Evolutionary conservation across 2,329 filamentous ascomycete species (phyloP), one percentile per base, ranked within the genome.

Genomic region (Elsinoe australis): DNA sequence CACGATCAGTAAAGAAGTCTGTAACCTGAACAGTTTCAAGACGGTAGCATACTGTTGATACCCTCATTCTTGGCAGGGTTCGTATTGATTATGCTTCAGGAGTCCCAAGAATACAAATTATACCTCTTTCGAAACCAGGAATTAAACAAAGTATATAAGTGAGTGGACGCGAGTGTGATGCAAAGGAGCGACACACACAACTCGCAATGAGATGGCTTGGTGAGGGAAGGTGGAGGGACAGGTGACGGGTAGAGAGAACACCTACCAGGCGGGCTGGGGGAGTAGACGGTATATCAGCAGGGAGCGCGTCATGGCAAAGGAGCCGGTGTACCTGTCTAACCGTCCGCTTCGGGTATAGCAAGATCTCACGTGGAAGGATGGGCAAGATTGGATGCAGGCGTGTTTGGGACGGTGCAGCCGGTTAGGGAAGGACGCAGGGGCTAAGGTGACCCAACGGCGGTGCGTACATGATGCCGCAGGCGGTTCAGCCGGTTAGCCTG

Each of bases 151-250:
- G 26, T 32, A 44, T 44, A 44, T 47, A 48, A 48, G 45, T 26
- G 45, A 48, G 33, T 48, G 45, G 45, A 48, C 45, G 45, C 33
- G 45, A 48, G 45, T 17, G 45, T 48, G 45, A 22, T 44, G 22
- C 33, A 36, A 48, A 48, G 4, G 45, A 48, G 45, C 24, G 45
- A 48, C 34, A 29, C 36, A 26, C 45, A 48, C 45, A 36, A 24
- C 33, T 29, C 24, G 45, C 45, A 48, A 48, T 9, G 19, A 19
- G 21, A 36, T 34, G 45, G 31, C 33, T 31, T 28, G 45, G 34
- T 24, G 39, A 48, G n/a, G n/a, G 45, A 48, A 38, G 21, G 45
- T 48, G 45, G 33, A 26, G 24, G 32, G 45, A 38, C 33, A 48
- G 31, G 22, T 34, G 32, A 48, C 45, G 45, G 45, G 18, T 28